Base-by-base conservation (phyloP, 2,329 filamentous ascomycete species). In the Aspergillus clavatus region DNA sequence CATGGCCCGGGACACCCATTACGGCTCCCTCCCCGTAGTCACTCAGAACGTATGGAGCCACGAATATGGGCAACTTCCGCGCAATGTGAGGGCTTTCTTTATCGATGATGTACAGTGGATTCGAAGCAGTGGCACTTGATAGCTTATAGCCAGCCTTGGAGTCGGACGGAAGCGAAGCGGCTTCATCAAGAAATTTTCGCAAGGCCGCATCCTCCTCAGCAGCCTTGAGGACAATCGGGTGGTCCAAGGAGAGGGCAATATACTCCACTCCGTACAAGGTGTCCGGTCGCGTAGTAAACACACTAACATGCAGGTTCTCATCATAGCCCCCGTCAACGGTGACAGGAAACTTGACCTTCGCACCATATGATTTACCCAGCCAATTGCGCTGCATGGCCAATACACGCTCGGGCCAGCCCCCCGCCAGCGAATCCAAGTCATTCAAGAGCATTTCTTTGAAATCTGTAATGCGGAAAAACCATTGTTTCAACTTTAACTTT, bases 1-100 rank as follows among this genome's bases (percentile, higher is more conserved):
- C 89, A 60, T 95, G 89, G 2, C 83, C 89, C 0, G 89, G 89
- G 6, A 95, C 89, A 35, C 89, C 89, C 89, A 95, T 95, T 2
- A 95, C 85, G 7, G 89, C 89, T 1, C 89, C 89, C 54, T 89
- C 86, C 12, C 89, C 88, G 55, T 94, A 93, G 59, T 89, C 86
- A 21, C 84, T 85, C 4, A 94, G 73, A 8, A 95, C 89, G 60
- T 95, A 95, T 0, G 88, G 84, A 7, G 89, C 87, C 18, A 87
- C 85, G 58, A 85, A 95, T 4, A 95, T 75, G 1, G 89, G 88
- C 4, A 94, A 56, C 6, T 77, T 47, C 24, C 62, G 59, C n/a
- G 58, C 50, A 12, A 69, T 45, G 39, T 67, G 55, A 10, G 56
- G 48, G n/a, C 52, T 64, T 74, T 52, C 76, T 59, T 60, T 80